Percentiles rank a stretch among this genome's conserved stretches.
Conservation (phyloP, 2,329 filamentous ascomycete genomes). For the Elsinoe necatrix region DNA sequence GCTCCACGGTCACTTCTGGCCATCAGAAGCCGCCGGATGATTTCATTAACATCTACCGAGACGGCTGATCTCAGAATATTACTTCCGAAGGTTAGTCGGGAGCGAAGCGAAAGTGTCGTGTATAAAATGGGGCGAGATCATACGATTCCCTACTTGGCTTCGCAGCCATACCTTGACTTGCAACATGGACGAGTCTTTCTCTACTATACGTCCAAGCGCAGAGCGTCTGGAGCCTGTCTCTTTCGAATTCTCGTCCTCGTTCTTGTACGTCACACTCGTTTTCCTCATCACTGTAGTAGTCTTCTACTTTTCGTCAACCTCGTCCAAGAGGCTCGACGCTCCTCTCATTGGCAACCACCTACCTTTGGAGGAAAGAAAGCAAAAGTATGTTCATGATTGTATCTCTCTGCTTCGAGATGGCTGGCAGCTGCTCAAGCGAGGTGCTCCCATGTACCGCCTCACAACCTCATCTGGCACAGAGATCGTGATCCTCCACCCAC, state of each 20-base stretch:
- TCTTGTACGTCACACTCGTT: neutral
- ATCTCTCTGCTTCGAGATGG: neutral
- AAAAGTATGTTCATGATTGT: neutral
- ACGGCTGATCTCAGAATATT: neutral
- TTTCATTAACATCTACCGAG: neutral
- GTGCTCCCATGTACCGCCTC: neutral
- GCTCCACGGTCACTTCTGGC: no score
- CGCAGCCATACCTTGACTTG: neutral
- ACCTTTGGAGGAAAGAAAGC: neutral
- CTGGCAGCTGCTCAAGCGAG: neutral
- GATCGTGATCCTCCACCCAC: neutral
- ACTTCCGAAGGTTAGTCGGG: neutral
- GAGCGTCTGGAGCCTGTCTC: neutral
- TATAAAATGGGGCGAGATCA: neutral
- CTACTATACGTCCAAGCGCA: neutral
- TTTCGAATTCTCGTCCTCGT: neutral
- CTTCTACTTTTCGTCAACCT: neutral
- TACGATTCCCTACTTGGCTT: neutral
- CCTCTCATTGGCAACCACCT: neutral
- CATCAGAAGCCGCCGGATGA: no score
- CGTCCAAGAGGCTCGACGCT: neutral
- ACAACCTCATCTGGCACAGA: neutral
- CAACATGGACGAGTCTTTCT: neutral
- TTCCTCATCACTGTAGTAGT: neutral
- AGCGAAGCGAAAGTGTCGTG: neutral